phyloP scores from a whole-genome alignment of 257 asterid species.

The Solanum stenotomum region DNA sequence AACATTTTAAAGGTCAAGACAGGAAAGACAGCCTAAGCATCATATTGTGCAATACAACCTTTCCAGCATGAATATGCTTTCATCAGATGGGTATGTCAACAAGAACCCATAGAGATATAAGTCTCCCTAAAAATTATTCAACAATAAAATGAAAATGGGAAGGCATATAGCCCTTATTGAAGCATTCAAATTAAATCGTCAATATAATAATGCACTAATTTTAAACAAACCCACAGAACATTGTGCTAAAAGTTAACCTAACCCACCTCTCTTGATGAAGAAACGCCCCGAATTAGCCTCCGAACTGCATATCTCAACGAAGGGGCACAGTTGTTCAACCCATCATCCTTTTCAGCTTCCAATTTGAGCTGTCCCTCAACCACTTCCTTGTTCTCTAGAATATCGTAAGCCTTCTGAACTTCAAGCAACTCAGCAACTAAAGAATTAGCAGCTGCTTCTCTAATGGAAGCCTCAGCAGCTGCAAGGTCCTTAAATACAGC shows the following conservation, averaged over 20 bases:
- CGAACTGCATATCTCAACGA: slow-evolving; percentile 91
- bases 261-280: slow-evolving; percentile 89
- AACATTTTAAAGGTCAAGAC: background rate
- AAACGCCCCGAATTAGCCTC: slow-evolving; percentile 93
- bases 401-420: slow-evolving; percentile 70
- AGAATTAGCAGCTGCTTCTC: slow-evolving; percentile 65
- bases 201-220: background rate
- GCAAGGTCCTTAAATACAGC: slow-evolving; percentile 79
- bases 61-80: background rate
- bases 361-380: slow-evolving; percentile 62
- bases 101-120: background rate
- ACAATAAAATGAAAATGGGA: background rate
- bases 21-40: background rate
- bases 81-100: background rate
- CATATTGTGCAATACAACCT: background rate
- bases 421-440: slow-evolving; percentile 61
- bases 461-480: slow-evolving; percentile 40
- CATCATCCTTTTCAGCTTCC: slow-evolving; percentile 95
- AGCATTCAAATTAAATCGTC: background rate
- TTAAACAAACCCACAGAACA: background rate
- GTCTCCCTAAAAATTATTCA: background rate
- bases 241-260: background rate
- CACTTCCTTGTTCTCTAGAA: slow-evolving; percentile 64
- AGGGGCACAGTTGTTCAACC: slow-evolving; percentile 86
- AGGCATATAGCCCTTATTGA: background rate